Percentiles rank a stretch among this genome's conserved stretches.
Conservation (phyloP, 2,329 filamentous ascomycete genomes). For the Ceratocystis papillata region DNA sequence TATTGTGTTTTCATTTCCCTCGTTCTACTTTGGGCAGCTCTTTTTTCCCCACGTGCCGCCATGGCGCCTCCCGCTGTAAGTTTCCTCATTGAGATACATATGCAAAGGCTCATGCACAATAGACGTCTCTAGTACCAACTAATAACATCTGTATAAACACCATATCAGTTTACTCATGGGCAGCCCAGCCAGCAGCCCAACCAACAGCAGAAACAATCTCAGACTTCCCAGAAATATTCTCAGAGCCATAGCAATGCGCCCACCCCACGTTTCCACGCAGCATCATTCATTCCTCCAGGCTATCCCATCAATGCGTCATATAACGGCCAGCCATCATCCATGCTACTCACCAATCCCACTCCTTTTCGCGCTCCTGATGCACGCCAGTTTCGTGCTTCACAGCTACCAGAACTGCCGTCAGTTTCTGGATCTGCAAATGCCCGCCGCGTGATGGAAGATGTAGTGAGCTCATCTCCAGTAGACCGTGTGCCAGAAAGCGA, state of each 20-base stretch:
- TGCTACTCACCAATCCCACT: background rate
- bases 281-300: background rate
- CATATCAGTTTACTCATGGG: background rate
- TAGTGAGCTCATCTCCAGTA: constrained; percentile 9
- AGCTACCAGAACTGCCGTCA: background rate
- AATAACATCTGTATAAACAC: background rate
- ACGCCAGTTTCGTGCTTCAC: background rate
- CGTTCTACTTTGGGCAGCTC: background rate
- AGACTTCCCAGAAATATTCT: background rate
- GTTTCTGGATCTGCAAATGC: background rate
- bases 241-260: background rate
- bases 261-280: constrained; percentile 4
- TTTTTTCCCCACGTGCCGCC: background rate
- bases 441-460: background rate
- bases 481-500: constrained; percentile 22
- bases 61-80: background rate
- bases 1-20: background rate
- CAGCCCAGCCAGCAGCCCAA: background rate
- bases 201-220: background rate
- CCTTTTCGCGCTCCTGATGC: background rate
- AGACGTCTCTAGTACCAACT: too few species aligned
- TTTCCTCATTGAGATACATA: background rate
- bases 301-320: background rate
- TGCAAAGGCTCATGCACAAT: too few species aligned
- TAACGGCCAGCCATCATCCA: background rate